These are phyloP conservation scores for Bimuria novae-zelandiae DNA, from an alignment of 2,329 filamentous ascomycete species.

Conservation along the genomic window DNA sequence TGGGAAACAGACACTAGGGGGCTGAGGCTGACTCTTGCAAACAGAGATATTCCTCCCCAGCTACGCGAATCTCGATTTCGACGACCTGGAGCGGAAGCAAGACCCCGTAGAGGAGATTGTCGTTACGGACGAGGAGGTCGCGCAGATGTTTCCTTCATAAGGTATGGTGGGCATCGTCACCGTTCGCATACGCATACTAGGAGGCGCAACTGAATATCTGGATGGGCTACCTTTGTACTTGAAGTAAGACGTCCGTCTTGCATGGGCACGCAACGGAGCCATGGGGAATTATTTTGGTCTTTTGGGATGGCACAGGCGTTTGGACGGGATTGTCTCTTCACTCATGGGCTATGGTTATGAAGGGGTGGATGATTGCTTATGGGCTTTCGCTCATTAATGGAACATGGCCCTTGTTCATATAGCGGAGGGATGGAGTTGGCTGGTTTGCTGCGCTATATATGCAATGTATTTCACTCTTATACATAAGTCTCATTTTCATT, in stretches of 20 bases:
- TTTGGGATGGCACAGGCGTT: neutral
- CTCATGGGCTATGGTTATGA: neutral
- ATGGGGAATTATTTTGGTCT: too few species aligned
- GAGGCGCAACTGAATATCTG: constrained; percentile 1
- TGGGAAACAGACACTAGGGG: too few species aligned
- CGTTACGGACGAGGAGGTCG: constrained; percentile 73
- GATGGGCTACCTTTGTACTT: neutral
- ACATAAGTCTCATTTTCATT: too few species aligned
- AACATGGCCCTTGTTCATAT: too few species aligned
- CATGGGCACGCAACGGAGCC: constrained; percentile 3
- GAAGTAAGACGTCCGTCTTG: neutral
- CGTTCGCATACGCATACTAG: neutral
- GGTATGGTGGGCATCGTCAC: neutral
- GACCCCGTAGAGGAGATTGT: constrained; percentile 80
- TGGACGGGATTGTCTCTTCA: neutral
- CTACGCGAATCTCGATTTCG: constrained; percentile 72
- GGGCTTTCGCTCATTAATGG: neutral
- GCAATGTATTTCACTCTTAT: neutral
- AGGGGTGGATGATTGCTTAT: neutral
- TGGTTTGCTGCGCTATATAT: neutral
- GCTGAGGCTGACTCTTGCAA: neutral
- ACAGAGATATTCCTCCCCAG: constrained; percentile 80
- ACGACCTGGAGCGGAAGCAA: constrained; percentile 73
- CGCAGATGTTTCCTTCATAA: constrained; percentile 40
- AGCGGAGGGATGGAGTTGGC: neutral